Percentiles rank a stretch among this genome's conserved stretches.
Conservation (phyloP, 129 eudicot genomes). For the Saussurea involucrata region DNA sequence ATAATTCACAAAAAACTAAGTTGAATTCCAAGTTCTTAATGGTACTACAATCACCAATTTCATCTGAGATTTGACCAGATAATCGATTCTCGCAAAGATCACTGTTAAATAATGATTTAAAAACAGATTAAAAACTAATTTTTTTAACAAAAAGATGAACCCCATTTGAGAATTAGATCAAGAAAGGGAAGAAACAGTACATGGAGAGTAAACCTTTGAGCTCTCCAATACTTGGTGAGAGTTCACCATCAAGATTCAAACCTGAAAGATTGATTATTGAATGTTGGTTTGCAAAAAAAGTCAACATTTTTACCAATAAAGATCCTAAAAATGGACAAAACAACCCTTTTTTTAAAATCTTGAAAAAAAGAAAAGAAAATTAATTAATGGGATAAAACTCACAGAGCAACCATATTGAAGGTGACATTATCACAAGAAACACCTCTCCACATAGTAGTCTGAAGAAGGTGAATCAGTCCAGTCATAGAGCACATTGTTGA, state of each 20-base stretch:
- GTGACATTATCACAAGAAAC: too few species aligned
- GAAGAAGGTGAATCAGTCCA: conserved; percentile 90
- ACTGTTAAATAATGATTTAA: too few species aligned
- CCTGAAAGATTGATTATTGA: conserved; percentile 87
- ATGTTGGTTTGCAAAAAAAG: conserved; percentile 16
- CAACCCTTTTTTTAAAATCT: background rate
- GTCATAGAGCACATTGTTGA: conserved; percentile 93
- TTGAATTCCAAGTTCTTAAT: too few species aligned
- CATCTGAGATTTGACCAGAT: too few species aligned
- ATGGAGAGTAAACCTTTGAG: conserved; percentile 72
- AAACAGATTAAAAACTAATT: background rate
- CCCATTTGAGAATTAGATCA: background rate
- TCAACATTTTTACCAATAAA: conserved; percentile 20
- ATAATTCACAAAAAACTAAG: too few species aligned
- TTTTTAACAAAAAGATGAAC: background rate
- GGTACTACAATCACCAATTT: too few species aligned
- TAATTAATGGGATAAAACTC: too few species aligned
- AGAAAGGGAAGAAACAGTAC: conserved; percentile 40
- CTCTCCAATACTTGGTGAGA: conserved; percentile 86
- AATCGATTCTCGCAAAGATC: too few species aligned
- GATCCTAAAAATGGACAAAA: background rate
- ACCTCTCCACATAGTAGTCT: conserved; percentile 81
- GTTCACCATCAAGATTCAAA: conserved; percentile 93
- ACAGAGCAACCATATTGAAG: too few species aligned
- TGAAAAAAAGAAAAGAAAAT: too few species aligned